Evolutionary conservation across 2,329 filamentous ascomycete genomes (phyloP).

Genomic region (Ophiobolus disseminans): DNA sequence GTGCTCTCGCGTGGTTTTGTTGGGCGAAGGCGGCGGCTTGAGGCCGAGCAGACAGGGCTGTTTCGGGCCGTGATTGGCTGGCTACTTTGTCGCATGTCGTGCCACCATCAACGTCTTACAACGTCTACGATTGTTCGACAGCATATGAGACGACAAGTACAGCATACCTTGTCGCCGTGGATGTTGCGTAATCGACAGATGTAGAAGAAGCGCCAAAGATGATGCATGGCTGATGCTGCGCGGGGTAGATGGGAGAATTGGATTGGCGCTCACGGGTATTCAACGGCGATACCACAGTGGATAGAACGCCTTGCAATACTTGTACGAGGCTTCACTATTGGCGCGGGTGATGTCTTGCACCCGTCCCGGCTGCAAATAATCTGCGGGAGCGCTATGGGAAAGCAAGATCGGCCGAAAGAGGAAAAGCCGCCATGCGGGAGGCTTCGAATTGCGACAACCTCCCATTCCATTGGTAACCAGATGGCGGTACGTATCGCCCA

Average conservation of each 20-base stretch:
- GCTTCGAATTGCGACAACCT: slow-evolving; percentile 18
- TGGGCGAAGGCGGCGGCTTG: slow-evolving; percentile 40
- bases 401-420: slow-evolving; percentile 27
- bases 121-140: slow-evolving; percentile 25
- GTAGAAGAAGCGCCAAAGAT: neutral
- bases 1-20: slow-evolving; percentile 25
- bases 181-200: neutral
- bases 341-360: slow-evolving; percentile 22
- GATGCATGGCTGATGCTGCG: neutral
- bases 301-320: slow-evolving; percentile 6
- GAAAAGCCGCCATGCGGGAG: slow-evolving; percentile 25
- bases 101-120: slow-evolving; percentile 36
- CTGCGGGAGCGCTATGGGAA: slow-evolving; percentile 36
- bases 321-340: slow-evolving; percentile 17
- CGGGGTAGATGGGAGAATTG: slow-evolving; percentile 4
- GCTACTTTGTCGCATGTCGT: slow-evolving; percentile 19
- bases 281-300: neutral
- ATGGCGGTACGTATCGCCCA: slow-evolving; percentile 23
- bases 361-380: slow-evolving; percentile 34
- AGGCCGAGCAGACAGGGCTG: slow-evolving; percentile 17
- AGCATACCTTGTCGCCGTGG: slow-evolving; percentile 13
- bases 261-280: slow-evolving; percentile 1
- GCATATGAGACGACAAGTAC: slow-evolving; percentile 21
- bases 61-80: slow-evolving; percentile 36
- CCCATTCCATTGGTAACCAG: slow-evolving; percentile 24